Conservation (phyloP, 2,329 filamentous ascomycete genomes). For the Microdochium bolleyi region DNA sequence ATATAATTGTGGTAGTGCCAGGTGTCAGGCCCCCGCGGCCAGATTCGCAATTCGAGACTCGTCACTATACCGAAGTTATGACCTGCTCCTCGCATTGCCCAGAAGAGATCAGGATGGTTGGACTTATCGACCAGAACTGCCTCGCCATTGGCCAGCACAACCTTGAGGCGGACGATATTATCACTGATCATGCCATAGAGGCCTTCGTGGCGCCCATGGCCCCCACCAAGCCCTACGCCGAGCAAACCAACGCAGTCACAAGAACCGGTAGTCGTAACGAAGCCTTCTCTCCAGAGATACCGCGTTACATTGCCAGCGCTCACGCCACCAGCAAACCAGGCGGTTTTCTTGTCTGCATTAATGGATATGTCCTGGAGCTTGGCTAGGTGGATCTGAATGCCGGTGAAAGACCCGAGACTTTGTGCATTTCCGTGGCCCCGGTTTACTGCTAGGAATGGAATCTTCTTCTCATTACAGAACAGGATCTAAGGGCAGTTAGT, state of each 20-base stretch:
- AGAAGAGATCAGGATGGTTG: conserved; percentile 3
- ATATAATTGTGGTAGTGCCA: conserved; percentile 15
- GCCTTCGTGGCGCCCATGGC: conserved; percentile 14
- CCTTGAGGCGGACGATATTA: conserved; percentile 7
- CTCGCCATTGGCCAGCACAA: conserved; percentile 10
- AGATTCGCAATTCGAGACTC: conserved; percentile 23
- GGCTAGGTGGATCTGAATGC: conserved; percentile 13
- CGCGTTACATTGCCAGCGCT: conserved; percentile 3
- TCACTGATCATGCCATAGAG: conserved; percentile 14
- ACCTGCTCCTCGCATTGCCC: conserved; percentile 5
- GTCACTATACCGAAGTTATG: conserved; percentile 6
- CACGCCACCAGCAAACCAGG: conserved; percentile 5
- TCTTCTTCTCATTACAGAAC: conserved; percentile 12
- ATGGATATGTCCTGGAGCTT: conserved; percentile 7
- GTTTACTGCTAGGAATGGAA: conserved; percentile 11
- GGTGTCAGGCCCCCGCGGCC: conserved; percentile 10
- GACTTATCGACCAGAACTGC: conserved; percentile 2
- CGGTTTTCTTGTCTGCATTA: conserved; percentile 1
- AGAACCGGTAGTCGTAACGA: conserved; percentile 8
- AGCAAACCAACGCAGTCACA: conserved; percentile 14
- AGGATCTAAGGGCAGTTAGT: no score
- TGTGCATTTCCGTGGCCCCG: conserved; percentile 10
- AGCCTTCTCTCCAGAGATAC: conserved; percentile 5
- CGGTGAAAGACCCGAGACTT: conserved; percentile 9
- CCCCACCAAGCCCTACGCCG: conserved; percentile 14